Evolutionary conservation across 495 filamentous ascomycete species (phyloP), one percentile per base, ranked within the genome.

Genomic region (Parathielavia appendiculata): DNA sequence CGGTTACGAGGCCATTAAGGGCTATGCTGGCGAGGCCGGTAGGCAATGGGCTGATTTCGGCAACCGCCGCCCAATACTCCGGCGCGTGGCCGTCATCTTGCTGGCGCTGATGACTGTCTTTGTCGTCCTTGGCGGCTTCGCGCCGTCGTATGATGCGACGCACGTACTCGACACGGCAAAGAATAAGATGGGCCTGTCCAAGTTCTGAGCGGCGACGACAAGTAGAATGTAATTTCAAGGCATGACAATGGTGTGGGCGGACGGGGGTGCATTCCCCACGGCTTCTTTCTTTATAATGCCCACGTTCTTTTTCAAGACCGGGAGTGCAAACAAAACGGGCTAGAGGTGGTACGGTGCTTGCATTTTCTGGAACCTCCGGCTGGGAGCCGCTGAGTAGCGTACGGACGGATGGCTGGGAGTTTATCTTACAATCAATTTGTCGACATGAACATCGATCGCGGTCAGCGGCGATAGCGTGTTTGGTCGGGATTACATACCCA

Each of bases 11-110:
- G 85, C 86, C 65, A 77, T 97, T 65, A 90, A 86, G 78, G 87
- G 89, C 56, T 88, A 89, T 72, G 76, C 86, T 57, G 76, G 78
- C 53, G 83, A 91, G 59, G 84, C 79, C 51, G 75, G 78, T 62
- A 86, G 89, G 58, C 74, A 80, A 41, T 97, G 92, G 92, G 85
- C 88, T 52, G 91, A 96, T 63, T 96, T 93, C 64, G 91, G 92
- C 53, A 81, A 79, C 52, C 79, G 74, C 41, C 83, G 82, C 56
- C 92, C 92, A 35, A 81, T 82, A 45, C 75, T 86, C 64, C 87
- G 91, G 74, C 90, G 90, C 75, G 72, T 89, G 34, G 69, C 91
- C 51, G 75, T 92, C 63, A 79, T 93, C 55, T 83, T 76, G 35
- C 58, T 68, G 20, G 72, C 75, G 13, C 71, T 86, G 20, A 58